phyloP scores from a whole-genome alignment of 768 basidiomycete genomes.

The Cubamyces sp. region DNA sequence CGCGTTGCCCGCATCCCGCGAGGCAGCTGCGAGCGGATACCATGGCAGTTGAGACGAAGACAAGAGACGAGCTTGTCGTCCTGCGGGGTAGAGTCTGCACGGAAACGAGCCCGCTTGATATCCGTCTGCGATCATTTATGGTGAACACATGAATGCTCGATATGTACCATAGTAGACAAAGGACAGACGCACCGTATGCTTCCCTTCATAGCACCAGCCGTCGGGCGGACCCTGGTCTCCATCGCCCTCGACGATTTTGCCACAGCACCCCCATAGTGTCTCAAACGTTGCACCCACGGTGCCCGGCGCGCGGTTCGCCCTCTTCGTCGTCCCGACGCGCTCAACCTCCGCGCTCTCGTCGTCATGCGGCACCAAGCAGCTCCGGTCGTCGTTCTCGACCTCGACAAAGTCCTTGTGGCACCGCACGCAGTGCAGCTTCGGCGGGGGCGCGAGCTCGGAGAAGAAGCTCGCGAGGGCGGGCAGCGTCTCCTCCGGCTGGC shows the following conservation, averaged over 20 bases:
- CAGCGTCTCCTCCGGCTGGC: slow-evolving; percentile 44
- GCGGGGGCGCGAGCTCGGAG: slow-evolving; percentile 63
- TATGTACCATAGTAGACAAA: neutral
- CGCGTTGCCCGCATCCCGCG: slow-evolving; percentile 28
- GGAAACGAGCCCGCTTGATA: slow-evolving; percentile 74
- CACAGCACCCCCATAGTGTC: slow-evolving; percentile 77
- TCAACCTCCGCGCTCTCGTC: slow-evolving; percentile 81
- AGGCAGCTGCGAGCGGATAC: slow-evolving; percentile 36
- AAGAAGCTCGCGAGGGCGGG: slow-evolving; percentile 61
- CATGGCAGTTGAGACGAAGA: slow-evolving; percentile 55
- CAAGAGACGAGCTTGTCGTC: slow-evolving; percentile 75
- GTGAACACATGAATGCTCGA: slow-evolving; percentile 6
- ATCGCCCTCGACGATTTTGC: slow-evolving; percentile 69
- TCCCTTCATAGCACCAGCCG: slow-evolving; percentile 87
- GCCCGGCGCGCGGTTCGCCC: slow-evolving; percentile 29
- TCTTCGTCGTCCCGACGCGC: slow-evolving; percentile 47
- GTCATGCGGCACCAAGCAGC: slow-evolving; percentile 74
- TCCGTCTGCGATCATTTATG: slow-evolving; percentile 64
- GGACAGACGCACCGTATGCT: slow-evolving; percentile 62
- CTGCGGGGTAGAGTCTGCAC: slow-evolving; percentile 68
- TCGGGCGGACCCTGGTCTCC: slow-evolving; percentile 85
- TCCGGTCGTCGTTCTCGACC: slow-evolving; percentile 72
- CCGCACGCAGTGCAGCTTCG: slow-evolving; percentile 71
- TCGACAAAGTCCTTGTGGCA: slow-evolving; percentile 75
- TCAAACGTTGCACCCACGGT: slow-evolving; percentile 44